Percentiles rank a stretch among this genome's conserved stretches.
Conservation (phyloP, 192 early-diverging fungal genomes). For the Piromyces finnis region DNA sequence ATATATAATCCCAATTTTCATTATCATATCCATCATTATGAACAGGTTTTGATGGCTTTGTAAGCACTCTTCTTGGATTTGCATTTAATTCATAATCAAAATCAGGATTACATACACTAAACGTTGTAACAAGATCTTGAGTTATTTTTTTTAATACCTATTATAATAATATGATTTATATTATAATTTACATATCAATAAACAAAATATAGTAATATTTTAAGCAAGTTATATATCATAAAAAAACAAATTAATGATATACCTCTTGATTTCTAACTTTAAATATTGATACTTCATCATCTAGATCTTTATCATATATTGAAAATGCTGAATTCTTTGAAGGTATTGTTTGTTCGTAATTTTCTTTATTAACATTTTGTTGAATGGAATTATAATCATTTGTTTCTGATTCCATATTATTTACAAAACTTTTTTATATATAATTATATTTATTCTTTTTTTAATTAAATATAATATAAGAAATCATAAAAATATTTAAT, state of each 20-base stretch:
- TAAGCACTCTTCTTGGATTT: conserved; percentile 79
- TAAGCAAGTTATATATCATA: no score
- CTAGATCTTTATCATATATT: background rate
- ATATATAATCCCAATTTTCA: conserved; percentile 87
- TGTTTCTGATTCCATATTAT: no score
- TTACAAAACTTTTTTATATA: no score
- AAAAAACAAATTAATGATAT: background rate
- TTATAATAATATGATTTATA: no score
- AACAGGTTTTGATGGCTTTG: conserved; percentile 77
- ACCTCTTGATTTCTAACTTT: background rate
- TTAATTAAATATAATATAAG: no score
- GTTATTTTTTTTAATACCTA: background rate
- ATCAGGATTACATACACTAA: conserved; percentile 57
- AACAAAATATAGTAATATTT: no score
- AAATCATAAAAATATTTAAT: no score
- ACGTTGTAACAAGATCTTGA: conserved; percentile 46
- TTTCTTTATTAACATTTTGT: background rate
- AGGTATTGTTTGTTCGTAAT: background rate
- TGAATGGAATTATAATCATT: no score
- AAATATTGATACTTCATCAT: background rate
- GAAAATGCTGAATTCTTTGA: background rate
- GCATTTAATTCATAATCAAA: conserved; percentile 60
- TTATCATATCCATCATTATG: conserved; percentile 91
- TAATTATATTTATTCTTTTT: no score
- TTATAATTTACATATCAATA: no score